Evolutionary conservation across 2,329 filamentous ascomycete species (phyloP).

Genomic region (Pestalotiopsis sp.): DNA sequence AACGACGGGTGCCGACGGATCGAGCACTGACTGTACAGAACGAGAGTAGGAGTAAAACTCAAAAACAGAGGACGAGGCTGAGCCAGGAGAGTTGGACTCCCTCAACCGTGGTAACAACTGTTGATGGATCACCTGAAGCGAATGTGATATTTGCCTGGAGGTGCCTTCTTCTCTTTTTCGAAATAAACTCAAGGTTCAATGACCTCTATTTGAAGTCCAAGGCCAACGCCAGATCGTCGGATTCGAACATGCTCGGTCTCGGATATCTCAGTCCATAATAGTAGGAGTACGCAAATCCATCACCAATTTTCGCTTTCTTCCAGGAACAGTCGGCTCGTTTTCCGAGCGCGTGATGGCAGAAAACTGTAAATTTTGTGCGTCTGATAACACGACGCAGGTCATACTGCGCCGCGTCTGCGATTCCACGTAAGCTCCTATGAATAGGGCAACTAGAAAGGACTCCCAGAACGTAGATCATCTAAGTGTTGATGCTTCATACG

Average conservation of each 20-base stretch:
- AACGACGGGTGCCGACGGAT: neutral
- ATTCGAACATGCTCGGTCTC: neutral
- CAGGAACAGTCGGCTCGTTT: neutral
- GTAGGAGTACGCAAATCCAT: neutral
- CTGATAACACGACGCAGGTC: constrained; percentile 1
- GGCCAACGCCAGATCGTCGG: neutral
- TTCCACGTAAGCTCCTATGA: neutral
- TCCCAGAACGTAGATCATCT: neutral
- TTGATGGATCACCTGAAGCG: neutral
- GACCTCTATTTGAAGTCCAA: neutral
- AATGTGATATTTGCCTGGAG: neutral
- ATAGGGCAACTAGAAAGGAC: neutral
- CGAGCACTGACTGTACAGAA: neutral
- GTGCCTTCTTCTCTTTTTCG: neutral
- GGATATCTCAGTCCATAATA: neutral
- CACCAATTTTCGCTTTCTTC: neutral
- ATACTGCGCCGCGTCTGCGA: neutral
- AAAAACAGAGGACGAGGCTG: neutral
- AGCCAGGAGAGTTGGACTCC: neutral
- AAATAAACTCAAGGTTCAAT: neutral
- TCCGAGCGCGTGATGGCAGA: neutral
- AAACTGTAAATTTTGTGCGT: neutral
- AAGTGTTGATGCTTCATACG: neutral
- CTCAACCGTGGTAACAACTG: neutral
- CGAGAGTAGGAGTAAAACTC: neutral